phyloP scores from a whole-genome alignment of 2,329 filamentous ascomycete species.

The Didymella pomorum region DNA sequence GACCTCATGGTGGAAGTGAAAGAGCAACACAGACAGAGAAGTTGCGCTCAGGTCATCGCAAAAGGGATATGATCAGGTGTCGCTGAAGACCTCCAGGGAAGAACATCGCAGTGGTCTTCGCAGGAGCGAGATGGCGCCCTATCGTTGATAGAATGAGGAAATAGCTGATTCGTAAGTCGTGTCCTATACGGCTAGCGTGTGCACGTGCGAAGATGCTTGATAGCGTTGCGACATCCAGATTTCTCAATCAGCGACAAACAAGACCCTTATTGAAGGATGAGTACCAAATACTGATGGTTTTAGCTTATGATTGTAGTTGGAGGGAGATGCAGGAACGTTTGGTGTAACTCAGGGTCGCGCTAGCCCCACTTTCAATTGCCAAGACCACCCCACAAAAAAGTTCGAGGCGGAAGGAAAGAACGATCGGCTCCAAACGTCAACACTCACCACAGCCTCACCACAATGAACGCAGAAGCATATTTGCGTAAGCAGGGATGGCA shows the following conservation, averaged over 20 bases:
- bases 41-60: neutral
- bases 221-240: neutral
- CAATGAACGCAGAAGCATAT: constrained; percentile 85
- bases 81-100: neutral
- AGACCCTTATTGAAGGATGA: neutral
- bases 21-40: neutral
- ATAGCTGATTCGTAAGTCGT: neutral
- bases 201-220: neutral
- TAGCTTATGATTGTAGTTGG: neutral
- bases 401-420: constrained; percentile 12
- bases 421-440: neutral
- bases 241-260: neutral
- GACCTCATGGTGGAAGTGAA: constrained; percentile 9
- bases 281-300: neutral
- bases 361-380: constrained; percentile 1
- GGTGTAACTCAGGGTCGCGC: neutral
- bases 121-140: neutral
- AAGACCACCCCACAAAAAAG: constrained; percentile 22
- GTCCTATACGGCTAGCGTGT: neutral
- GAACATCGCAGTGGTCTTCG: neutral
- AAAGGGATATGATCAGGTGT: too few relatives aligned
- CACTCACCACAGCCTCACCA: constrained; percentile 3
- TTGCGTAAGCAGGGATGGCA: constrained; percentile 89
- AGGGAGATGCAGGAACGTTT: neutral
- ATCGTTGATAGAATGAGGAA: neutral